Base-by-base conservation (phyloP, 768 basidiomycete genomes). In the Kwoniella dejecticola region DNA sequence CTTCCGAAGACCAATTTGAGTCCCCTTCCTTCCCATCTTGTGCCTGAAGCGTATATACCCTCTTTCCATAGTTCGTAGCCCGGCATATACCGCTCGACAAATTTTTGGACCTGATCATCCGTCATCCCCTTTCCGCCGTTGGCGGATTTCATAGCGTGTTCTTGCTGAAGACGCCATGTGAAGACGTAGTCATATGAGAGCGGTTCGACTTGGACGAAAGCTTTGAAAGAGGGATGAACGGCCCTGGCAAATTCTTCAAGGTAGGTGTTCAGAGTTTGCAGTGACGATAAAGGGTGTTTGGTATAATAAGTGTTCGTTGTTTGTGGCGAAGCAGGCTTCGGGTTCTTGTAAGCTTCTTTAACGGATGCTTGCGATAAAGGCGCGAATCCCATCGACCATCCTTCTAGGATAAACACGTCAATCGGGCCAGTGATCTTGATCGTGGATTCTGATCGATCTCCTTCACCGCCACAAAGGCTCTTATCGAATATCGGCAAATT, bases 121-220 rank as follows among this genome's bases (percentile, higher is more conserved):
- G 87, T 83, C 95, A 98, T 97, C 2, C 95, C 94, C 30, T 81
- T 81, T 3, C 92, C 92, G 36, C 91, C 92, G 65, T 94, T 96
- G 47, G 75, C 75, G 1, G 85, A 82, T 77, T 93, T 96, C 92
- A 96, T 95, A 60, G 84, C 70, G 55, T 88, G 89, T 71, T 98
- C 95, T 79, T 96, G 93, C 75, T 97, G 83, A 30, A 90, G 76
- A 15, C 95, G 82, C 95, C 95, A 97, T 63, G 83, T 83, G 80
- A 94, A 96, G 17, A 96, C 83, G 57, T 88, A 83, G 30, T 80
- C 76, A 56, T 75, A 71, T 3, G 59, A 30, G 12, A 60, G 58
- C 11, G 80, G 77, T 47, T 62, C 60, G 49, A 90, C 89, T 85
- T 91, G 89, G 21, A 95, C 81, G 74, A 91, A 89, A 27, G 83